Evolutionary conservation across 2,329 filamentous ascomycete species (phyloP).

Genomic region (Colletotrichum cuscutae): DNA sequence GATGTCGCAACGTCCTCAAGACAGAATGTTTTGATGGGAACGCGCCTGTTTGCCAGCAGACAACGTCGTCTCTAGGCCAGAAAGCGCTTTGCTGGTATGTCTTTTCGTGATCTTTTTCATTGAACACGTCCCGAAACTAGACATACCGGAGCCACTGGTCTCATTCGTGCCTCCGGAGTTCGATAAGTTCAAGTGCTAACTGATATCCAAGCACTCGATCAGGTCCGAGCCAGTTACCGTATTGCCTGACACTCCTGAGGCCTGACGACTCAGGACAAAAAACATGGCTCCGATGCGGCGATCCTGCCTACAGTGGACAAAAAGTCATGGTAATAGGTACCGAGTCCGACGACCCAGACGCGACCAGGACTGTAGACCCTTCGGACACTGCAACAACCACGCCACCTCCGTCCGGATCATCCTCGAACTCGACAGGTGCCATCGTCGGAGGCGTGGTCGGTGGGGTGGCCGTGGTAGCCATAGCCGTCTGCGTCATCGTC

Average conservation of each 20-base stretch:
- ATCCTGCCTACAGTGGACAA: neutral
- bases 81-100: neutral
- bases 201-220: neutral
- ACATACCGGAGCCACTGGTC: too few species aligned
- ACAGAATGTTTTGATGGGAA: neutral
- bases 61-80: neutral
- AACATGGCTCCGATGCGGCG: neutral
- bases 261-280: neutral
- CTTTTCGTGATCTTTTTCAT: neutral
- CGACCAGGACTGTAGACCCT: neutral
- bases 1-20: neutral
- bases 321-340: neutral
- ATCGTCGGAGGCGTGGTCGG: constrained; percentile 16
- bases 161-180: neutral
- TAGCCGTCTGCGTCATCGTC: constrained; percentile 18
- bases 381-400: neutral
- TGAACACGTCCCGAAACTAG: neutral
- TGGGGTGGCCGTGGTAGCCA: constrained; percentile 6
- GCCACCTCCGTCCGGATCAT: neutral
- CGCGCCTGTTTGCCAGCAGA: neutral
- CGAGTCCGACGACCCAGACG: neutral
- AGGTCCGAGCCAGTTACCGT: neutral
- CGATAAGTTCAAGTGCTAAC: neutral
- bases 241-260: neutral
- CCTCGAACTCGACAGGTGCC: neutral